These are phyloP conservation scores for Juncus effusus DNA, from an alignment of 176 grass and related monocot genomes.

Conservation along the genomic window DNA sequence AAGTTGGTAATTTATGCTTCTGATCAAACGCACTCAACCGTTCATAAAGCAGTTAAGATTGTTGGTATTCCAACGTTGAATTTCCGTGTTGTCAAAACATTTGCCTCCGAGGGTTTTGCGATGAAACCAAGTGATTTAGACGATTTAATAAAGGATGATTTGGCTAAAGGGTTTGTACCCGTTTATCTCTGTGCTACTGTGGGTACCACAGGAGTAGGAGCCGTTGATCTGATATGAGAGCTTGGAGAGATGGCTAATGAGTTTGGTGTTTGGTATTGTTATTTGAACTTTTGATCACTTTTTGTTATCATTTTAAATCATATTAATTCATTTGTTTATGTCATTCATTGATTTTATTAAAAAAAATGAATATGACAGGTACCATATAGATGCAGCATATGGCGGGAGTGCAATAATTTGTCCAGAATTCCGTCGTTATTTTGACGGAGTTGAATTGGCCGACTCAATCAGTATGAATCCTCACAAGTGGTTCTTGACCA, in stretches of 20 bases:
- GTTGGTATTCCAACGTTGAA: conserved; percentile 51
- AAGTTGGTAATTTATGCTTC: conserved; percentile 74
- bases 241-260: conserved; percentile 33
- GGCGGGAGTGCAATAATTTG: conserved; percentile 78
- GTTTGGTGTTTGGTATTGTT: conserved; percentile 32
- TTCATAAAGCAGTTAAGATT: conserved; percentile 54
- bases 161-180: conserved; percentile 21
- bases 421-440: conserved; percentile 63
- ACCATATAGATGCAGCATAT: conserved; percentile 81
- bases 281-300: too few relatives aligned
- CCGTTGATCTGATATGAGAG: conserved; percentile 31
- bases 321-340: too few relatives aligned
- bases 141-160: conserved; percentile 16
- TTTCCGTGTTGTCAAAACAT: conserved; percentile 34
- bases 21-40: conserved; percentile 69
- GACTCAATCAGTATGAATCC: conserved; percentile 93
- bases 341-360: too few relatives aligned
- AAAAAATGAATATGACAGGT: conserved; percentile 18
- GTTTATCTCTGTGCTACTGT: conserved; percentile 45
- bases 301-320: too few relatives aligned
- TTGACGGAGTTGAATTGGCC: conserved; percentile 76
- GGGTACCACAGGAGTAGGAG: conserved; percentile 38
- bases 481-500: conserved; percentile 82
- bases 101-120: not conserved
- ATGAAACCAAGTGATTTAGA: conserved; percentile 7